phyloP scores from a whole-genome alignment of 768 basidiomycete species.

The Suillus brevipes region DNA sequence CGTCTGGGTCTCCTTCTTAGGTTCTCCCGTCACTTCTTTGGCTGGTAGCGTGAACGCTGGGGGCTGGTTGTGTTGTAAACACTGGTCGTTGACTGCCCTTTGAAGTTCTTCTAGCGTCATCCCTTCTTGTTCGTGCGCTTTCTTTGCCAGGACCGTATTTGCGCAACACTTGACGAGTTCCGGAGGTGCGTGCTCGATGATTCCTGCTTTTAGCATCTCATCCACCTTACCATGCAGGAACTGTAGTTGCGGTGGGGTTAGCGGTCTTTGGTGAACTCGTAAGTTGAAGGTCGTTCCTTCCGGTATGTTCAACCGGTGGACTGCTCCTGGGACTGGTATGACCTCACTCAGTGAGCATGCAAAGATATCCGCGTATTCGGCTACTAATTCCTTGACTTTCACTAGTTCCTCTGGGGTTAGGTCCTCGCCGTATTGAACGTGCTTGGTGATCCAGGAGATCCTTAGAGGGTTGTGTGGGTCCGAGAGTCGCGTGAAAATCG shows the following conservation, averaged over 20 bases:
- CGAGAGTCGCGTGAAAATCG: no score
- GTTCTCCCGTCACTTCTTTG: no score
- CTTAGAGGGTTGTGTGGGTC: no score
- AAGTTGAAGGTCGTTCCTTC: not conserved
- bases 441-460: no score
- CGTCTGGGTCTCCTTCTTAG: no score
- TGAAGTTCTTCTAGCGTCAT: constrained; percentile 36
- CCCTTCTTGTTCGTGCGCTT: constrained; percentile 34
- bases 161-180: constrained; percentile 20
- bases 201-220: not conserved
- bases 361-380: constrained; percentile 44
- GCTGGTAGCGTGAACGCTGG: not conserved
- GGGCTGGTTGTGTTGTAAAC: constrained; percentile 3
- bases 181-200: constrained; percentile 3
- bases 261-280: not conserved
- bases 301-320: not conserved
- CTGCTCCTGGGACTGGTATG: constrained; percentile 14
- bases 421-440: constrained; percentile 38
- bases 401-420: constrained; percentile 23
- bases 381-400: constrained; percentile 29
- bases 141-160: constrained; percentile 37
- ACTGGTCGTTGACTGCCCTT: constrained; percentile 29
- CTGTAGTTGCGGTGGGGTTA: constrained; percentile 5
- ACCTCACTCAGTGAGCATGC: constrained; percentile 42
- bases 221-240: constrained; percentile 1